Evolutionary conservation across 2,329 filamentous ascomycete genomes (phyloP).

Genomic region (Dactylellina leptospora): DNA sequence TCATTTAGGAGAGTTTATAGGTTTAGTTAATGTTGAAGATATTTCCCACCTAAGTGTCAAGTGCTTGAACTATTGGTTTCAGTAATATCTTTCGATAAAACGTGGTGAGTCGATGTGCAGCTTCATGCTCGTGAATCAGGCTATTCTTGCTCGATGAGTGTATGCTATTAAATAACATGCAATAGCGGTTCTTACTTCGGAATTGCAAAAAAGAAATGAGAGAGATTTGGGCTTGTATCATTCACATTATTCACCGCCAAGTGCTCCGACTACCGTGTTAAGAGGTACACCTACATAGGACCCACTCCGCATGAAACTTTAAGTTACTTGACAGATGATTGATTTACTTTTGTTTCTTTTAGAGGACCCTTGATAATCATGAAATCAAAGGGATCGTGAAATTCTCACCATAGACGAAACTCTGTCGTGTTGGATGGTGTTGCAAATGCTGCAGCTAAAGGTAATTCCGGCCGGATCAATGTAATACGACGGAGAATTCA

Average conservation of each 20-base stretch:
- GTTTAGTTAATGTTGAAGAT: background rate
- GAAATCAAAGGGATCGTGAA: background rate
- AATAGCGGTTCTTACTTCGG: too few relatives aligned
- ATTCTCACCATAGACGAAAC: background rate
- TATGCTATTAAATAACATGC: too few relatives aligned
- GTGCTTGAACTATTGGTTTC: too few relatives aligned
- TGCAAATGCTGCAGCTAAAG: background rate
- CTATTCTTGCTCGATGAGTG: background rate
- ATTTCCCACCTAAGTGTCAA: too few relatives aligned
- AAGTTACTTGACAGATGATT: background rate
- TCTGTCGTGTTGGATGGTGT: background rate
- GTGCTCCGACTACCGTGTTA: conserved; percentile 20
- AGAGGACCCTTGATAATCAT: background rate
- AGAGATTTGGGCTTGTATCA: too few relatives aligned
- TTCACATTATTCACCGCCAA: background rate
- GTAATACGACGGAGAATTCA: background rate
- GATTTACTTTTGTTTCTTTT: background rate
- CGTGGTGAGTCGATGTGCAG: too few relatives aligned
- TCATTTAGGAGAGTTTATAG: conserved; percentile 5
- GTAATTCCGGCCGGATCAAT: background rate
- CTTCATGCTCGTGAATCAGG: too few relatives aligned
- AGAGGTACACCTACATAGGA: conserved; percentile 2
- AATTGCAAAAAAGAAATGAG: too few relatives aligned
- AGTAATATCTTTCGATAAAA: too few relatives aligned
- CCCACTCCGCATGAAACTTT: background rate